Evolutionary conservation across 1,284 basidiomycete genomes (phyloP), one percentile per base, ranked within the genome.

Genomic region (Phylloboletellus chloephorus): DNA sequence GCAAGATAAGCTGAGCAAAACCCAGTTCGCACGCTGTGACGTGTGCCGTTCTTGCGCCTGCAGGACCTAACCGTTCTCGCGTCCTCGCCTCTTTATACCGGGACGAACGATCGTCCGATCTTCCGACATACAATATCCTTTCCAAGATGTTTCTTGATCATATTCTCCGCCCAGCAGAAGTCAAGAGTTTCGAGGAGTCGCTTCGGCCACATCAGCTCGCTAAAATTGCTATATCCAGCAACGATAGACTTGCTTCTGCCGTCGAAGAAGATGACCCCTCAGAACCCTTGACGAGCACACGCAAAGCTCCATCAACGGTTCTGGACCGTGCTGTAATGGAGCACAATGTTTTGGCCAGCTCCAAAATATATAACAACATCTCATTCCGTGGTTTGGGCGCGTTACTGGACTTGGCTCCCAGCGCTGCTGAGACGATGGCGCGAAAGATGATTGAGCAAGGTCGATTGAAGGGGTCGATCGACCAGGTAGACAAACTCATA

Each of bases 131-230:
- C 63, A 89, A 86, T 54, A 93, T 98, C 63, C 79, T 99, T 19
- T 83, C 85, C 39, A 97, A 97, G 58, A 97, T 98, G 88, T 93
- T 97, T 65, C 80, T 96, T 50, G 94, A 97, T 58, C 93, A 93
- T 50, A 96, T 98, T 56, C 79, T 99, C 31, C 84, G 91, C 32
- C 75, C 90, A 0, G 73, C 78, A 38, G 94, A 98, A 67, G 79
- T 98, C 44, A 81, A 86, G 55, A 83, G 85, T 43, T 98, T 99
- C 59, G 91, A 94, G 61, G 74, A 74, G 38, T 84, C 82, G 2
- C 78, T 99, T 39, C 85, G 87, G 52, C 78, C 86, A 6, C 96
- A 99, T 66, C 96, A 99, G 62, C 76, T 94, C 20, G 95, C 95
- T 10, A 83, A 79, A 58, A 85, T 98, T 33, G 78, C 85, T 20